Base-by-base conservation (phyloP, 352 stramenopile genomes). In the Phytophthora cactorum region DNA sequence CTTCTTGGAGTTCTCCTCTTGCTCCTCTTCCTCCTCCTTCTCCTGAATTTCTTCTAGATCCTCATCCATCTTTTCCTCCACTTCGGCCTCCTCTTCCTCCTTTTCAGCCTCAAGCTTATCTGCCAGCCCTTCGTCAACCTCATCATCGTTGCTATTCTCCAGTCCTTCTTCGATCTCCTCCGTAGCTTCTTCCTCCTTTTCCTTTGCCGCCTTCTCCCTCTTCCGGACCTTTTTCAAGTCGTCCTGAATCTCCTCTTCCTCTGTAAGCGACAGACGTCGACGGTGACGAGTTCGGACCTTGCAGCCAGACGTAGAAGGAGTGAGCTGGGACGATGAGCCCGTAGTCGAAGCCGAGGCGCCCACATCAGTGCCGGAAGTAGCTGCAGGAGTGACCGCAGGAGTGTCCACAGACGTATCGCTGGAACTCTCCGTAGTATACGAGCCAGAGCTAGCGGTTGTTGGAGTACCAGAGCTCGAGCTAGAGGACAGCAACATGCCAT, bases 171-270 rank as follows among this genome's bases (percentile, higher is more conserved):
- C 47, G 10, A 78, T 57, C 5, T 78, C 73, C 10, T 64, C 56
- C 6, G 75, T 64, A 22, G 73, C 73, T 44, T 74, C 73, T 15
- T 58, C 52, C 34, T 72, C 52, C 36, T 72, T 68, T 29, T 76
- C 31, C 44, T 76, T 22, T n/a, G 70, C 66, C 2, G 38, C 59
- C 9, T 49, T 41, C 34, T 74, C 59, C 4, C 55, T 59, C 50
- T 71, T 68, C n/a, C 74, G 28, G 10, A 63, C 62, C 36, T 52
- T 39, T 14, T 78, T 53, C 51, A 76, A 64, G 25, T 78, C 70
- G 4, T 74, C 46, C 38, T 78, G 66, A 36, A 81, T 47, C 17
- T 70, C 51, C 3, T 64, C 60, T 58, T 78, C 61, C n/a, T 62
- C 54, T 27, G 70, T 60, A 4, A 31, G n/a, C 17, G 59, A 32